Conservation (phyloP, 1,139 yeast genomes). For the Groenewaldozyma sp. region DNA sequence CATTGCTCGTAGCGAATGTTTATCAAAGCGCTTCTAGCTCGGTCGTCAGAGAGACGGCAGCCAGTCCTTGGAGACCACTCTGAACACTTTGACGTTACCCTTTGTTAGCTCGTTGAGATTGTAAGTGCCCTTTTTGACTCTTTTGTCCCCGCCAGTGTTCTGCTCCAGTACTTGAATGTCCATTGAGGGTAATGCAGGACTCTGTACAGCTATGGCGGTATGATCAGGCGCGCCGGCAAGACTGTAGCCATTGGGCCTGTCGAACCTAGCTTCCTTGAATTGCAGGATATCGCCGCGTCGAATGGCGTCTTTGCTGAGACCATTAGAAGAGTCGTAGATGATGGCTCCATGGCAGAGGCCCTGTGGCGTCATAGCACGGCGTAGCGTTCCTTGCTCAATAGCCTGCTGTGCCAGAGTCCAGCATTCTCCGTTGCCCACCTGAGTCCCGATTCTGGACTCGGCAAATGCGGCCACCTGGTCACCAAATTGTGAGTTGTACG, state of each 20-base stretch:
- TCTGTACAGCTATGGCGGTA: slow-evolving; percentile 47
- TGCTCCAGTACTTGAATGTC: slow-evolving; percentile 44
- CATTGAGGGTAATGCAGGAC: slow-evolving; percentile 13
- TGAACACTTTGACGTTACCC: slow-evolving; percentile 44
- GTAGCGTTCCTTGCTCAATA: slow-evolving; percentile 49
- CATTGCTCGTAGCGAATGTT: too few relatives aligned
- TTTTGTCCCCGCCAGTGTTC: slow-evolving; percentile 44
- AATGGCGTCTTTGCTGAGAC: slow-evolving; percentile 25
- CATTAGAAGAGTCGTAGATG: slow-evolving; percentile 31
- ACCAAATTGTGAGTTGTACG: slow-evolving; percentile 29
- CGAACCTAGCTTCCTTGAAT: slow-evolving; percentile 38
- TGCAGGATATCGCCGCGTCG: slow-evolving; percentile 42
- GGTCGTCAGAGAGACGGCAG: background rate
- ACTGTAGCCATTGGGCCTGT: slow-evolving; percentile 17
- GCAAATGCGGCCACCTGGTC: slow-evolving; percentile 52
- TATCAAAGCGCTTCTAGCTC: too few relatives aligned
- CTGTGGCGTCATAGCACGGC: slow-evolving; percentile 50
- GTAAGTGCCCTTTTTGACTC: slow-evolving; percentile 41
- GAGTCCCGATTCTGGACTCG: slow-evolving; percentile 44
- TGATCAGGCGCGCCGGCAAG: slow-evolving; percentile 55
- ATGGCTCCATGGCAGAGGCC: slow-evolving; percentile 53
- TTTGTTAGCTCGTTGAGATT: slow-evolving; percentile 36
- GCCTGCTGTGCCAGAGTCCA: slow-evolving; percentile 71
- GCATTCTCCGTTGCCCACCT: slow-evolving; percentile 67
- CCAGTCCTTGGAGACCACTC: slow-evolving; percentile 52